Percentiles rank a stretch among this genome's conserved stretches.
Conservation (phyloP, 345 rosid species). For the Eutrema yunnanense region DNA sequence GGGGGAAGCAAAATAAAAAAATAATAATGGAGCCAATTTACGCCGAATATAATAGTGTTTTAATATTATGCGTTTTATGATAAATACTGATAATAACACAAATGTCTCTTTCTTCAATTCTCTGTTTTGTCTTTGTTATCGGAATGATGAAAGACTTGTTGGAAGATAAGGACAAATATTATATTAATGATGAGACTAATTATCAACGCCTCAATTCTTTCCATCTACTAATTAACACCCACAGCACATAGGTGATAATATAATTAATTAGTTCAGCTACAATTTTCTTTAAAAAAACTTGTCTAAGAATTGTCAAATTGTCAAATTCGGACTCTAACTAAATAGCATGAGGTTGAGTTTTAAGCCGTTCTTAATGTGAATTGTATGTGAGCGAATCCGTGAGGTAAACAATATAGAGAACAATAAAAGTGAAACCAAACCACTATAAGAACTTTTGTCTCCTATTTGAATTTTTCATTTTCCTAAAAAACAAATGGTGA, state of each 20-base stretch:
- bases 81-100: conserved; percentile 4
- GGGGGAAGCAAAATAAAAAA: background rate
- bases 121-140: background rate
- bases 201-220: background rate
- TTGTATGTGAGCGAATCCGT: background rate
- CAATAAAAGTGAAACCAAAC: background rate
- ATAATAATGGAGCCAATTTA: background rate
- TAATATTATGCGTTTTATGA: background rate
- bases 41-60: background rate
- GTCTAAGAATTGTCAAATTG: background rate
- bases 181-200: background rate
- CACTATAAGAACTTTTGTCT: background rate
- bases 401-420: background rate
- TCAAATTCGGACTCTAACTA: too few relatives aligned
- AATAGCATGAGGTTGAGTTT: background rate
- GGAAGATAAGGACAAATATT: background rate
- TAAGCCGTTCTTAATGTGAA: background rate
- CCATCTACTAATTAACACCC: background rate
- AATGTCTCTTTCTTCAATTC: conserved; percentile 3
- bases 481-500: background rate
- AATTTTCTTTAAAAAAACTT: background rate
- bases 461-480: background rate
- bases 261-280: background rate
- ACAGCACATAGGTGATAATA: background rate
- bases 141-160: background rate